Evolutionary conservation across 1,284 basidiomycete species (phyloP), one percentile per base, ranked within the genome.

Genomic region (Austroboletus olivaceoglutinosus): DNA sequence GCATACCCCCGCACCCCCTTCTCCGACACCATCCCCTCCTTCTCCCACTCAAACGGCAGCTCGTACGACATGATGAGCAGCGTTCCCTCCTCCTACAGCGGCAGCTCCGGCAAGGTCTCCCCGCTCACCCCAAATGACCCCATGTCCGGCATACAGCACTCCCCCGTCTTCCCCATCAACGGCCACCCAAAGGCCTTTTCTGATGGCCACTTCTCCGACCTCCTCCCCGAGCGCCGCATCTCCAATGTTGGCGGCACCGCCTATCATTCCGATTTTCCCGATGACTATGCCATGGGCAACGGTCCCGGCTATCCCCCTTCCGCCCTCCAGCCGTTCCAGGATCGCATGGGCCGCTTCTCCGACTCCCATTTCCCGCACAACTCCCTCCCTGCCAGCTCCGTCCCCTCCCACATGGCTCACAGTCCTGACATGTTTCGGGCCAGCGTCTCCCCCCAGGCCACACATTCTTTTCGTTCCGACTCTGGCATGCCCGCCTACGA

Each of bases 51-150:
- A 13, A 78, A 71, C 57, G 63, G 72, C 48, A 74, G 74, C 62
- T 74, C 81, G 4, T 88, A 85, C 70, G 83, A 84, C 65, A 77
- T 85, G 58, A 82, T 86, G 61, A 73, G 70, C 65, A 76, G 76
- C 55, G 69, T 85, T n/a, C 73, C 80, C 23, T 76, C 76, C 11
- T 83, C 83, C 2, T 82, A 74, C 43, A 76, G 81, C 61, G 58
- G 63, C 34, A 77, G 75, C 68, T 84, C 81, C 52, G 85, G 84
- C 55, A 87, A 87, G 66, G 82, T 83, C 43, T 89, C 87, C 16
- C 86, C 86, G 0, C 73, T 87, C 42, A 85, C 84, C 6, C 86
- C 85, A 36, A 83, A 68, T 59, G 86, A 89, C 65, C 71, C 81
- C 41, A 78, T 81, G 50, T 70, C 72, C 47, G 71, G 71, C 45